Base-by-base conservation (phyloP, 1,284 basidiomycete genomes). In the Veloboletus limbatus region DNA sequence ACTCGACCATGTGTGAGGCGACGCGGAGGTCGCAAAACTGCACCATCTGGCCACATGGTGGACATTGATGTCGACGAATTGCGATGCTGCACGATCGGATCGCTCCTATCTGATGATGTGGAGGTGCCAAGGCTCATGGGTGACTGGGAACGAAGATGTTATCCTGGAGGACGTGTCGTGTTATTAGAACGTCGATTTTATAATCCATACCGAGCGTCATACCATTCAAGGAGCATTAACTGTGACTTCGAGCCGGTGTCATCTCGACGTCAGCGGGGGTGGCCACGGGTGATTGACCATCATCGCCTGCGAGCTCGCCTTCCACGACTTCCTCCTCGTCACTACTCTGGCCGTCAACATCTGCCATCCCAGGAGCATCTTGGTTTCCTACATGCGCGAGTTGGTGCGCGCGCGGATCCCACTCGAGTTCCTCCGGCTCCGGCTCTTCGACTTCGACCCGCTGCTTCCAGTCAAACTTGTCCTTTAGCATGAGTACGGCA, bases 381-480 rank as follows among this genome's bases (percentile, higher is more conserved):
- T 60, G 65, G 16, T 59, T 50, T 32, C 43, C 50, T 28, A 27
- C 37, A 8, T 55, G 59, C 8, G 54, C 49, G 20, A 45, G 50
- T 10, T 53, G 55, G n/a, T n/a, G n/a, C n/a, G n/a, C n/a, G n/a
- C n/a, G n/a, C n/a, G 81, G 77, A 50, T 83, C 79, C 78, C 80
- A 85, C 26, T 78, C 78, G 35, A 85, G 66, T 50, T 88, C 85
- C 54, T 88, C 85, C 4, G 83, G 83, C 59, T 88, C 86, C 51
- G 82, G 82, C 31, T 80, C 77, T 55, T 84, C 81, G 20, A 87
- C 84, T 49, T 76, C 78, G 14, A 88, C 82, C 25, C 87, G 73
- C 49, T 79, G 77, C 57, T 81, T 82, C 83, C 85, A 88, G 41
- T 89, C 85, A 60, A 82, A 89, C 62, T 79, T 84, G 45, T 90